Evolutionary conservation across 805 yeast species (phyloP).

Genomic region (Candida takata): DNA sequence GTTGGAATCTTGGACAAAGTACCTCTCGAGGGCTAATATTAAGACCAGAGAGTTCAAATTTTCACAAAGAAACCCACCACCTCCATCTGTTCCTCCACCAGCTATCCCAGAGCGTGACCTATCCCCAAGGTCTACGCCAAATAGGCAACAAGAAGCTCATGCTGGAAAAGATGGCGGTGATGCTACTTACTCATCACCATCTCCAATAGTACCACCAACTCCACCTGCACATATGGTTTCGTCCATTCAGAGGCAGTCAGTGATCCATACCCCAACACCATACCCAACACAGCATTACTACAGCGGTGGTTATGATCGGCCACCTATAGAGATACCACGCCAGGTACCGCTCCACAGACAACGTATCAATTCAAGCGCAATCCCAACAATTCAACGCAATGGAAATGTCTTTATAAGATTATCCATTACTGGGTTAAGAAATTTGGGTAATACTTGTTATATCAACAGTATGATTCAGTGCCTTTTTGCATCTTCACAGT

Average conservation of each 20-base stretch:
- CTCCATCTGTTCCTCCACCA: slow-evolving; percentile 25
- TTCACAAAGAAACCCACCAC: slow-evolving; percentile 22
- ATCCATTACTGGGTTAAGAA: slow-evolving; percentile 55
- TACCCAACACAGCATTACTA: slow-evolving; percentile 5
- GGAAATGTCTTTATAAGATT: slow-evolving; percentile 33
- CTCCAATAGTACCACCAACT: no score
- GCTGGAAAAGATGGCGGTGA: no score
- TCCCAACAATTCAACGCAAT: slow-evolving; percentile 33
- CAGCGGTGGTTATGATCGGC: slow-evolving; percentile 3
- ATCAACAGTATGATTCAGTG: slow-evolving; percentile 71
- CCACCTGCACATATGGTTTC: no score
- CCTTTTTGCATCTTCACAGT: slow-evolving; percentile 45
- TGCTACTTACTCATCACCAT: no score
- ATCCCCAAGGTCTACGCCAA: slow-evolving; percentile 6
- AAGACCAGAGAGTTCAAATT: slow-evolving; percentile 17
- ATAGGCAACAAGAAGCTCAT: background rate
- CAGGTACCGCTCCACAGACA: slow-evolving; percentile 8
- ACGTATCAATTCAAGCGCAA: slow-evolving; percentile 13
- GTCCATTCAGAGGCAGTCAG: no score
- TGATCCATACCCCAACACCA: slow-evolving; percentile 3
- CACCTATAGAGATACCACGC: slow-evolving; percentile 4
- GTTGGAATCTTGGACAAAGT: slow-evolving; percentile 35
- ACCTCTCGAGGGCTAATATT: slow-evolving; percentile 25
- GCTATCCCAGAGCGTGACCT: slow-evolving; percentile 8
- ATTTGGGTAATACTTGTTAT: slow-evolving; percentile 70